Evolutionary conservation across 108 stramenopile species (phyloP).

Genomic region (Cyclotella cryptica): DNA sequence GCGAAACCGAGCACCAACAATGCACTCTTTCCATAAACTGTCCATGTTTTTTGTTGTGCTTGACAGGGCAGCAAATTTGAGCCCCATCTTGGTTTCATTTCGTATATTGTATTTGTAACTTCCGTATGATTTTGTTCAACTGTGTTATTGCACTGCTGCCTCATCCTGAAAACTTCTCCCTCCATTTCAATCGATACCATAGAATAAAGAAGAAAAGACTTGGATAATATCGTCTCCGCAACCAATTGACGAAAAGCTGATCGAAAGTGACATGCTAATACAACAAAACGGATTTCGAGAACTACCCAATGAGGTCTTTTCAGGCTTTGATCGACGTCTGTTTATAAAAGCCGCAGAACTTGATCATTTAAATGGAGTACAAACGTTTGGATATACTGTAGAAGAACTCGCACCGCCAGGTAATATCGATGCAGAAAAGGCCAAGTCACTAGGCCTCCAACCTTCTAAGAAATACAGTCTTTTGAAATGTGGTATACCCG

Average conservation of each 20-base stretch:
- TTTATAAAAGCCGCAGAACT: conserved; percentile 81
- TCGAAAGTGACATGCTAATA: neutral
- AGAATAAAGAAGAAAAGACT: neutral
- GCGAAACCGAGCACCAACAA: no score
- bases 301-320: conserved; percentile 39
- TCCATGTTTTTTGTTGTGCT: no score
- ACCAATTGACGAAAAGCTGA: neutral
- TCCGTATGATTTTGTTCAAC: no score
- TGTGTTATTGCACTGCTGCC: no score
- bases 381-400: conserved; percentile 83
- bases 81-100: no score
- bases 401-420: conserved; percentile 73
- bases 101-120: no score
- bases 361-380: conserved; percentile 76
- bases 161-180: neutral
- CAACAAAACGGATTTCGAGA: conserved; percentile 24
- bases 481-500: conserved; percentile 75
- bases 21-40: no score
- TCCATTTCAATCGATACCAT: neutral
- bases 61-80: no score
- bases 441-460: conserved; percentile 64
- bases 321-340: conserved; percentile 24
- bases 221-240: conserved; percentile 8
- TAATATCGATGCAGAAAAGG: conserved; percentile 72
- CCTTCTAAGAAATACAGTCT: conserved; percentile 70